phyloP scores from a whole-genome alignment of 352 stramenopile genomes.

The Globisporangium nodosum region DNA sequence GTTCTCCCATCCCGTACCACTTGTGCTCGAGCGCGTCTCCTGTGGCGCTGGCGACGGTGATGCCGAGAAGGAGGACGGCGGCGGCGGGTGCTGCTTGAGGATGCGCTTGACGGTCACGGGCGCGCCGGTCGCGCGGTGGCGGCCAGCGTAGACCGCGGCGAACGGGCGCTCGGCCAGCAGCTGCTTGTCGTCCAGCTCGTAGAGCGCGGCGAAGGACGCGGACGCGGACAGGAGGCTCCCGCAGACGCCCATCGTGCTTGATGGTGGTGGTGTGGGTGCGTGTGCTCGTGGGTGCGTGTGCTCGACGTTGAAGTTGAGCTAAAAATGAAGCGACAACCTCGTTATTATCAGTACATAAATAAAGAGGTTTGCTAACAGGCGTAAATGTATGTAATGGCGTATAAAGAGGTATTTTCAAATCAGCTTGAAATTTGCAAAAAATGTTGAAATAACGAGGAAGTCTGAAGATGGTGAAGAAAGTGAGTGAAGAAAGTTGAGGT shows the following conservation, averaged over 20 bases:
- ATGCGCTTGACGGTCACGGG: conserved; percentile 61
- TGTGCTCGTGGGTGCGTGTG: neutral
- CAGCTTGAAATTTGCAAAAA: neutral
- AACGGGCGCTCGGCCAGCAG: conserved; percentile 43
- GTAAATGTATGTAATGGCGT: neutral
- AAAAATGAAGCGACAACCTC: neutral
- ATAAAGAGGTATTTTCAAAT: neutral
- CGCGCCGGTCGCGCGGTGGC: conserved; percentile 23
- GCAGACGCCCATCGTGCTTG: conserved; percentile 35
- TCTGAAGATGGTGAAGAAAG: neutral
- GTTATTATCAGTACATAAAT: neutral
- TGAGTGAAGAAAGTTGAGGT: neutral
- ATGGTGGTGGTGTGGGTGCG: neutral
- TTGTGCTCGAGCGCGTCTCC: neutral
- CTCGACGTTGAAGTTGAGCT: neutral
- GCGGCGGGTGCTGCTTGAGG: conserved; percentile 23
- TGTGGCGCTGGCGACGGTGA: neutral
- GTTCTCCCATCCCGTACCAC: conserved; percentile 25
- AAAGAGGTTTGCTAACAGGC: no score
- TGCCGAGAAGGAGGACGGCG: neutral
- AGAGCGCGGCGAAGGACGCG: conserved; percentile 23
- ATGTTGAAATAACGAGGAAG: no score
- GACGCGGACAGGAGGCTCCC: conserved; percentile 19
- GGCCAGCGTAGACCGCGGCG: conserved; percentile 43
- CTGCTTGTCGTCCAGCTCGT: conserved; percentile 35